A percentile compares a stretch with the other conserved stretches of the same genome.
phyloP scores from a whole-genome alignment of 495 filamentous ascomycete species.

The Penicillium malachiteum region DNA sequence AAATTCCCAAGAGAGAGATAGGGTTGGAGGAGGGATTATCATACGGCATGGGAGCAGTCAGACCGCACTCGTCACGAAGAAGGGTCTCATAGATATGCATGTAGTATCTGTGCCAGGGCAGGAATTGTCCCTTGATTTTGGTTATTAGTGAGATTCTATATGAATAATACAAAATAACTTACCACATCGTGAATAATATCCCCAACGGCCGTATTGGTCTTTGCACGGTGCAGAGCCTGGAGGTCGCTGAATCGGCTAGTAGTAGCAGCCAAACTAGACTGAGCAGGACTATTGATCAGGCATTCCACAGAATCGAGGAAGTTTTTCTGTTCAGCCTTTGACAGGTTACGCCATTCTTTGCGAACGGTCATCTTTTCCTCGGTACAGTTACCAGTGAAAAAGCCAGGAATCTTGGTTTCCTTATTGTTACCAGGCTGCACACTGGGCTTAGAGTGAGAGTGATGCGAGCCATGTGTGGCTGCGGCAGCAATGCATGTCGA shows the following conservation, averaged over 20 bases:
- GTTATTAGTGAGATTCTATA: neutral
- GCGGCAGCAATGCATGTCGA: too few relatives aligned
- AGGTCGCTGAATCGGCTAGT: constrained; percentile 19
- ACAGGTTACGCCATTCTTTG: constrained; percentile 37
- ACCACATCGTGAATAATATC: constrained; percentile 19
- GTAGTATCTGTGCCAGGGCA: constrained; percentile 52
- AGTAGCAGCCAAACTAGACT: constrained; percentile 9
- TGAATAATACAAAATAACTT: neutral
- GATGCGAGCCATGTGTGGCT: too few relatives aligned
- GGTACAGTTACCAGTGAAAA: constrained; percentile 8
- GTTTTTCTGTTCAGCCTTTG: constrained; percentile 15
- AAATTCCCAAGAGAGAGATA: neutral
- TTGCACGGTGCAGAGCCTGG: constrained; percentile 15
- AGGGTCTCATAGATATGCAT: constrained; percentile 40
- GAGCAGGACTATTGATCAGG: constrained; percentile 21
- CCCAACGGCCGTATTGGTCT: constrained; percentile 15
- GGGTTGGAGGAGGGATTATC: constrained; percentile 3
- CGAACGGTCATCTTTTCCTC: constrained; percentile 20
- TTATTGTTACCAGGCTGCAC: too few relatives aligned
- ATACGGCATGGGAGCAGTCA: constrained; percentile 41
- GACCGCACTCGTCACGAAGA: constrained; percentile 43
- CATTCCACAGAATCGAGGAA: constrained; percentile 29
- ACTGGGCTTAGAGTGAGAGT: too few relatives aligned
- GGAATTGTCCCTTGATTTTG: constrained; percentile 26
- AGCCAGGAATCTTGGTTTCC: neutral